These are phyloP conservation scores for Spathaspora passalidarum DNA, from an alignment of 805 yeast genomes.

Conservation along the genomic window DNA sequence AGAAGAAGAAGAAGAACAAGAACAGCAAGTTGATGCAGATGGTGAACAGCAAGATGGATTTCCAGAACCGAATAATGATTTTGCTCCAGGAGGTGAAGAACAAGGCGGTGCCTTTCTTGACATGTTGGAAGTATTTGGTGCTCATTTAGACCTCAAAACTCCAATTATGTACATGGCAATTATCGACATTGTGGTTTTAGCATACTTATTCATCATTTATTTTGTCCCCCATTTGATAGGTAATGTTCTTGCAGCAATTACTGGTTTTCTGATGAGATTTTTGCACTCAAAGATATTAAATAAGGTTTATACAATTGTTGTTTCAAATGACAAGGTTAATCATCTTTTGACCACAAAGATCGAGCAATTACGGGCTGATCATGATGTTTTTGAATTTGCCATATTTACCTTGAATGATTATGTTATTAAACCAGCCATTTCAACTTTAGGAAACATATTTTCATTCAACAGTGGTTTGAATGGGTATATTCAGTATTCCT, in stretches of 20 bases:
- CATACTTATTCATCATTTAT: constrained; percentile 42
- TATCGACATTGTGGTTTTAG: constrained; percentile 28
- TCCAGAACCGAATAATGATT: constrained; percentile 11
- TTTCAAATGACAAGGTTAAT: not conserved
- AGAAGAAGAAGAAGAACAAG: constrained; percentile 11
- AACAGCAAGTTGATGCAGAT: constrained; percentile 10
- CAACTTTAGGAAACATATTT: constrained; percentile 17
- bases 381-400: constrained; percentile 12
- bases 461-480: constrained; percentile 11
- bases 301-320: not conserved
- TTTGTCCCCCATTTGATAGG: constrained; percentile 50
- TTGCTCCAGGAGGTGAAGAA: constrained; percentile 12
- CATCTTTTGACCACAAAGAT: not conserved
- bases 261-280: constrained; percentile 11
- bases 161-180: constrained; percentile 33
- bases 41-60: constrained; percentile 11
- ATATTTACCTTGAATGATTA: constrained; percentile 12
- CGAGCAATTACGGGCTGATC: constrained; percentile 7
- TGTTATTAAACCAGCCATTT: constrained; percentile 17
- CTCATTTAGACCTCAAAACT: constrained; percentile 30
- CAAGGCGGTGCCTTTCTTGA: constrained; percentile 21
- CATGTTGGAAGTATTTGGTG: constrained; percentile 34
- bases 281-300: not conserved
- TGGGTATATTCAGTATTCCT: constrained; percentile 21
- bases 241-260: constrained; percentile 13